Conservation (phyloP, 371 early-diverging fungal species). For the Batrachochytrium dendrobatidis region DNA sequence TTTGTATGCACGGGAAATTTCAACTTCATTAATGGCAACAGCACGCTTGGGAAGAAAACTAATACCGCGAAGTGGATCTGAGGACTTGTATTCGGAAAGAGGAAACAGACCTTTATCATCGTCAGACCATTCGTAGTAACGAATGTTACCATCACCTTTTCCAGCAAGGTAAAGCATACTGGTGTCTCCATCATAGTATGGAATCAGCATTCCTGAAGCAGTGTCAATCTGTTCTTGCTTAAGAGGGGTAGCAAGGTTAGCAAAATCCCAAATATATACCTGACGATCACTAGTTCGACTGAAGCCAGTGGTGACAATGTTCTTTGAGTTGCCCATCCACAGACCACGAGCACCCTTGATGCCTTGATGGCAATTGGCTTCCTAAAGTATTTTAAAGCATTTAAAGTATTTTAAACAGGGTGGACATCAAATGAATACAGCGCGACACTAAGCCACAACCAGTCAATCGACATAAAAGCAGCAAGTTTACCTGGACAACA, state of each 20-base stretch:
- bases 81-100: conserved; percentile 80
- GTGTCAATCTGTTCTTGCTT: conserved; percentile 77
- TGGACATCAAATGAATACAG: not conserved
- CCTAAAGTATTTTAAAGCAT: conserved; percentile 29
- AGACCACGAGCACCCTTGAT: conserved; percentile 91
- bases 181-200: conserved; percentile 85
- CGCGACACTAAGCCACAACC: not conserved
- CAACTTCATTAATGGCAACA: conserved; percentile 74
- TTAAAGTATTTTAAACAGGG: not conserved
- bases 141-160: conserved; percentile 96
- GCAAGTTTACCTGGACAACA: conserved; percentile 52
- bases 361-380: conserved; percentile 85
- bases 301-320: conserved; percentile 91
- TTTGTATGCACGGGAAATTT: conserved; percentile 90
- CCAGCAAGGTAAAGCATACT: conserved; percentile 91
- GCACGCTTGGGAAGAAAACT: conserved; percentile 91
- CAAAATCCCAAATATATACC: conserved; percentile 79
- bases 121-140: conserved; percentile 86
- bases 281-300: conserved; percentile 88
- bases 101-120: conserved; percentile 73
- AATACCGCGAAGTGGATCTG: conserved; percentile 91
- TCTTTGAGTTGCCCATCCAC: conserved; percentile 80
- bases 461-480: not conserved
- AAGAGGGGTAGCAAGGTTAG: conserved; percentile 67
- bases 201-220: conserved; percentile 90